Percentiles rank a stretch among this genome's conserved stretches.
Evolutionary conservation across 2,329 filamentous ascomycete genomes (phyloP).

Genomic region (Cercospora canescens): DNA sequence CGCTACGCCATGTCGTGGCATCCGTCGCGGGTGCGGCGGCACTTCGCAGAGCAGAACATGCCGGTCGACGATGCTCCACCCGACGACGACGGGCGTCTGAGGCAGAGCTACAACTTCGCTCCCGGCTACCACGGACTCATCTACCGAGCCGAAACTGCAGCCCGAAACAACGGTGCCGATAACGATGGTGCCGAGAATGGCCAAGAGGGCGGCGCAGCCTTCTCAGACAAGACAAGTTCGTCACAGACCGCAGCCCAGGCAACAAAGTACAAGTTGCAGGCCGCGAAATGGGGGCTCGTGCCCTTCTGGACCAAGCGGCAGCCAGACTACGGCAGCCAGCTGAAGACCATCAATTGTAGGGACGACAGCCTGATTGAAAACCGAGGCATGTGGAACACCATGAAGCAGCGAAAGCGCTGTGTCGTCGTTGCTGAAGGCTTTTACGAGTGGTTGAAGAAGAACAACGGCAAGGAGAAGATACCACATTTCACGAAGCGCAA

Average conservation of each 20-base stretch:
- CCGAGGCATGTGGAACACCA: constrained; percentile 84
- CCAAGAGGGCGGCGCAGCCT: constrained; percentile 26
- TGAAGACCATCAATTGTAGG: constrained; percentile 94
- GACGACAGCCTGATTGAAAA: constrained; percentile 78
- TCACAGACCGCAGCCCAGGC: constrained; percentile 31
- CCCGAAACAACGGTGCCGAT: constrained; percentile 54
- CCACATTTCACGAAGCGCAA: constrained; percentile 82
- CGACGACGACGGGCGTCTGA: constrained; percentile 71
- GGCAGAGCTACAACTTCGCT: constrained; percentile 89
- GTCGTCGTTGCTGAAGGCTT: constrained; percentile 89
- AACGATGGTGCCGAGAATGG: constrained; percentile 28
- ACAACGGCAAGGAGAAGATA: constrained; percentile 72
- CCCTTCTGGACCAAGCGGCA: constrained; percentile 90
- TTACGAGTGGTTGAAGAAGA: constrained; percentile 91
- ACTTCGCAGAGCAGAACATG: constrained; percentile 74
- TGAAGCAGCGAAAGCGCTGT: constrained; percentile 89
- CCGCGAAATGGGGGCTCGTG: constrained; percentile 94
- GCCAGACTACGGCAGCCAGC: constrained; percentile 72
- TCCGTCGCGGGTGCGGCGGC: constrained; percentile 71
- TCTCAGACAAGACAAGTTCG: constrained; percentile 27
- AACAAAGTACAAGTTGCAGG: constrained; percentile 76
- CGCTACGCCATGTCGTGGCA: constrained; percentile 62
- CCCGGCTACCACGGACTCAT: constrained; percentile 84
- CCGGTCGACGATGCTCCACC: constrained; percentile 66
- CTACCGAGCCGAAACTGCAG: constrained; percentile 73